Percentiles rank a stretch among this genome's conserved stretches.
Conservation (phyloP, 164 flowering plant genomes). For the Warburgia ugandensis region DNA sequence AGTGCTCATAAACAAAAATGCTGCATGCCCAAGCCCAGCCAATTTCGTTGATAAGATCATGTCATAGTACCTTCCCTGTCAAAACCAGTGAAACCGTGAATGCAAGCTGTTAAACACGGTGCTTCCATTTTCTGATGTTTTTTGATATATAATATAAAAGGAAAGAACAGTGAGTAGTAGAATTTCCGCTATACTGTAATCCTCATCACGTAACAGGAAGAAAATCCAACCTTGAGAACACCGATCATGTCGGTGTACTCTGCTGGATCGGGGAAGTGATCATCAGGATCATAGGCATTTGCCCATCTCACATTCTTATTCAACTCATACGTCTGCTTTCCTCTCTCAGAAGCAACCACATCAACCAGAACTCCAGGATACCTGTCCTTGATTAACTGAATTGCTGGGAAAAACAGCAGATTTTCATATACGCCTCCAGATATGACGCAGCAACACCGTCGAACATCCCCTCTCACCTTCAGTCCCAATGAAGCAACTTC, state of each 20-base stretch:
- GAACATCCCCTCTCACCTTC: slow-evolving; percentile 76
- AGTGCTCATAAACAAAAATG: slow-evolving; percentile 74
- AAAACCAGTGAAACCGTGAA: too few relatives aligned
- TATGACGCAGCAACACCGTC: slow-evolving; percentile 73
- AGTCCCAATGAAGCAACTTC: slow-evolving; percentile 64
- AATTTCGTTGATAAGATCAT: slow-evolving; percentile 75
- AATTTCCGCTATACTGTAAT: neutral
- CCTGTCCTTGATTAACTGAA: slow-evolving; percentile 78
- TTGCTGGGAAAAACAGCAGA: slow-evolving; percentile 71
- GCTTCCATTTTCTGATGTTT: too few relatives aligned
- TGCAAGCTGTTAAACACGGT: too few relatives aligned
- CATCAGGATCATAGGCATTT: slow-evolving; percentile 61
- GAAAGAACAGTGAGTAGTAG: too few relatives aligned
- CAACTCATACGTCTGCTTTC: slow-evolving; percentile 75
- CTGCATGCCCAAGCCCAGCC: slow-evolving; percentile 82
- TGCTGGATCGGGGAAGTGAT: slow-evolving; percentile 67
- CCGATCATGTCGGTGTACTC: slow-evolving; percentile 86
- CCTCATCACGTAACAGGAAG: too few relatives aligned
- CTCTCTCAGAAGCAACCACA: slow-evolving; percentile 52
- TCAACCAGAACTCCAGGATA: slow-evolving; percentile 90
- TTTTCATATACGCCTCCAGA: slow-evolving; percentile 87
- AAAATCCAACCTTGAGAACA: slow-evolving; percentile 64
- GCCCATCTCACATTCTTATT: slow-evolving; percentile 96
- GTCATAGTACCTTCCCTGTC: slow-evolving; percentile 83
- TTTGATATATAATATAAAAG: too few relatives aligned